Evolutionary conservation across 1,139 yeast species (phyloP), one percentile per base, ranked within the genome.

Genomic region (Kodamaea plutei): DNA sequence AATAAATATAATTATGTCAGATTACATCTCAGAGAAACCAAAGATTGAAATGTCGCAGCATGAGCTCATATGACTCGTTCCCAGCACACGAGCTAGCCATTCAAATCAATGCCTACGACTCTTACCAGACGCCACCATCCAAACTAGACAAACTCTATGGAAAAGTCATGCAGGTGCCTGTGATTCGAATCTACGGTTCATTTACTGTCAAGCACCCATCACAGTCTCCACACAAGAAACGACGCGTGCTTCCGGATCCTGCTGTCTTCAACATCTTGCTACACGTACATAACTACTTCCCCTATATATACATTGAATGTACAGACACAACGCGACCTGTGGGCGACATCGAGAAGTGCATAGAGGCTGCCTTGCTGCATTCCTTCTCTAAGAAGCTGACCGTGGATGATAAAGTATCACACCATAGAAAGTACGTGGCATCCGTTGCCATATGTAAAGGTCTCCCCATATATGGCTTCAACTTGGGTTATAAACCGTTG

Each of bases 281-380:
- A 1, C 96, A 91, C 52, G 63, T 93, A 8, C 97, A 89, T 58
- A 91, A 93, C 32, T 75, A 75, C 15, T 84, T 69, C 42, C 98
- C 97, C 0, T 91, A 91, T 48, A 45, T 91, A 6, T 88, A 73
- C 48, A 63, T 89, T 3, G 77, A 76, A 24, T 81, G 56, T 25
- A 32, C 48, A 3, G 31, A 29, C 20, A 12, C 15, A 17, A 15
- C 25, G 18, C 8, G 6, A 8, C 26, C 34, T 4, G 17, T 25
- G n/a, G 22, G 17, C 6, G 20, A 22, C 5, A 24, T 37, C 6
- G 23, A 34, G 5, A 15, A 26, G 18, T 26, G 31, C 9, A 25
- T 40, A 18, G 45, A 40, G 23, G 13, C 20, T 3, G 20, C 26
- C 4, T 28, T 42, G 3, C 17, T 25, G 2, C 37, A 32, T 14